phyloP scores from a whole-genome alignment of 2,329 filamentous ascomycete genomes.

The Aspergillus tamarii region DNA sequence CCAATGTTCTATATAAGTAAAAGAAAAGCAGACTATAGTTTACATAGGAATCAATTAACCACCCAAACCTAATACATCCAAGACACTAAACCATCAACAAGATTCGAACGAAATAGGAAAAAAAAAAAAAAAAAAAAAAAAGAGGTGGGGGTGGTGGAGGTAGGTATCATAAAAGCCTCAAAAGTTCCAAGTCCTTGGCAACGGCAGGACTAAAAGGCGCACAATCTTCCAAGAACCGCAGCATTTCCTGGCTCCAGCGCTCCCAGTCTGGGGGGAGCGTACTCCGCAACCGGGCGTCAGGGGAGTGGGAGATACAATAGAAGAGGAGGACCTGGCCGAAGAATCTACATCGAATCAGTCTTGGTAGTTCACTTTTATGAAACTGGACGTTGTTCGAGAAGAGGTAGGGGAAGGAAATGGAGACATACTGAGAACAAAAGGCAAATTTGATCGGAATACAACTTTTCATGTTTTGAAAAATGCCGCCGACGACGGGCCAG shows the following conservation, averaged over 20 bases:
- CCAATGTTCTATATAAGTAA: background rate
- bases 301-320: constrained; percentile 45
- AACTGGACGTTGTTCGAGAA: background rate
- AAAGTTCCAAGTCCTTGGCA: constrained; percentile 43
- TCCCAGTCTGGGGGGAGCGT: constrained; percentile 45
- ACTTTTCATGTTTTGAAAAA: constrained; percentile 46
- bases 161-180: constrained; percentile 33
- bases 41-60: background rate
- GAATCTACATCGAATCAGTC: constrained; percentile 29
- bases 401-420: too few relatives aligned
- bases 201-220: constrained; percentile 43
- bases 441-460: constrained; percentile 48
- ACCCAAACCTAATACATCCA: background rate
- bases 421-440: constrained; percentile 43
- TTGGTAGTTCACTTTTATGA: background rate
- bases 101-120: too few relatives aligned
- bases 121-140: too few relatives aligned
- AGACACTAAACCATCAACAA: background rate
- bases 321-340: constrained; percentile 49
- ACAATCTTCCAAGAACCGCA: constrained; percentile 44
- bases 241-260: constrained; percentile 46
- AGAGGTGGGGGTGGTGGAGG: background rate
- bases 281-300: constrained; percentile 37
- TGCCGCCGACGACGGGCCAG: constrained; percentile 43
- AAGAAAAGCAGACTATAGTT: background rate